These are phyloP conservation scores for Uromyces viciae-fabae DNA, from an alignment of 1,284 basidiomycete genomes.

Conservation along the genomic window DNA sequence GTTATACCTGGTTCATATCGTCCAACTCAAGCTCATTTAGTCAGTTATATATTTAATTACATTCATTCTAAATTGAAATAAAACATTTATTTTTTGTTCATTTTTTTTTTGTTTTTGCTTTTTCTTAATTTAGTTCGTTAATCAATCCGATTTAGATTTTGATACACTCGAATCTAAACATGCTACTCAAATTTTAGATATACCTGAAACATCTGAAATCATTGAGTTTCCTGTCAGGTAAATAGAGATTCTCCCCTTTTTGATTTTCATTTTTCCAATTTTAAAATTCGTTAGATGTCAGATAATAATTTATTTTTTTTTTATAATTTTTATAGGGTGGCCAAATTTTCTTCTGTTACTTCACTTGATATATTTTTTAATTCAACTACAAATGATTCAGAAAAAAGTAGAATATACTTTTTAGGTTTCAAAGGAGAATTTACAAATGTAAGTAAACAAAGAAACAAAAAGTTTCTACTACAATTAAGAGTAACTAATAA, in stretches of 20 bases:
- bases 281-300: no score
- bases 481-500: no score
- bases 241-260: not conserved
- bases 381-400: conserved; percentile 68
- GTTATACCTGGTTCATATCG: conserved; percentile 69
- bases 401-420: conserved; percentile 68
- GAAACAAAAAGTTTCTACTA: not conserved
- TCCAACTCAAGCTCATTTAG: conserved; percentile 65
- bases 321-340: conserved; percentile 59
- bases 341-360: conserved; percentile 71
- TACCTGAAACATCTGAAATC: conserved; percentile 66
- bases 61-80: not conserved
- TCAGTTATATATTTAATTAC: conserved; percentile 54
- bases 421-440: conserved; percentile 74
- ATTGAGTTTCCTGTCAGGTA: conserved; percentile 72
- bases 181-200: conserved; percentile 66
- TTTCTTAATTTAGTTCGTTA: conserved; percentile 62
- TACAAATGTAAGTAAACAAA: conserved; percentile 62
- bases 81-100: not conserved
- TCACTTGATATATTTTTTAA: conserved; percentile 68
- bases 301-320: no score
- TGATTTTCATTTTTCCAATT: conserved; percentile 6
- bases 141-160: conserved; percentile 70
- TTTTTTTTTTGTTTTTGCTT: conserved; percentile 25
- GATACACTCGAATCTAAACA: conserved; percentile 64